phyloP scores from a whole-genome alignment of 2,329 filamentous ascomycete species.

The Ceratocystis cacaofunesta region DNA sequence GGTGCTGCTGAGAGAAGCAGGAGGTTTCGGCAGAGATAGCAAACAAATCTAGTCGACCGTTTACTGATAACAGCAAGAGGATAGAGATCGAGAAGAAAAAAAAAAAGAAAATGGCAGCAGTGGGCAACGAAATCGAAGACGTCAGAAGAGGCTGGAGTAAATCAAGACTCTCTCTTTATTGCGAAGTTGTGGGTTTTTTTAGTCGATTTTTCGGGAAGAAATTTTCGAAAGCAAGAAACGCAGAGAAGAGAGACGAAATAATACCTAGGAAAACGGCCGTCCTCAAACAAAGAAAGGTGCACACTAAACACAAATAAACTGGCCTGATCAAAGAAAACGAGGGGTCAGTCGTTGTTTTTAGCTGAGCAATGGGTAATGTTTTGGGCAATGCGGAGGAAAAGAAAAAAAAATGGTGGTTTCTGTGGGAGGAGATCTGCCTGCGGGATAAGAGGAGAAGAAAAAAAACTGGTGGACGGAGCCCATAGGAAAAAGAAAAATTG shows the following conservation, averaged over 20 bases:
- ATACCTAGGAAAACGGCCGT: background rate
- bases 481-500: conserved; percentile 8
- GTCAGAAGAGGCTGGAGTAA: conserved; percentile 12
- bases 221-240: conserved; percentile 15
- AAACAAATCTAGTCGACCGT: conserved; percentile 7
- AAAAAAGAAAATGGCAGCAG: background rate
- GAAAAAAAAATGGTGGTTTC: conserved; percentile 11
- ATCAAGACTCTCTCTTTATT: conserved; percentile 3
- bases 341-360: conserved; percentile 6
- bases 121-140: conserved; percentile 1
- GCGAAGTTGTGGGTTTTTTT: conserved; percentile 10
- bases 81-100: background rate
- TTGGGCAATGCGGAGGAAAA: conserved; percentile 8
- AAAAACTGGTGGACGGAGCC: conserved; percentile 12
- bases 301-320: conserved; percentile 6
- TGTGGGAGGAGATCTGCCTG: conserved; percentile 15
- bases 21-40: conserved; percentile 8
- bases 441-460: conserved; percentile 13
- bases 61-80: background rate
- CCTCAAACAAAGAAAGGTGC: background rate
- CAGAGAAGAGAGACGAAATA: background rate
- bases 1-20: conserved; percentile 13
- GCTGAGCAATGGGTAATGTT: conserved; percentile 7
- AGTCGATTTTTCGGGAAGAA: conserved; percentile 15
- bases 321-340: conserved; percentile 5